These are phyloP conservation scores for Ophioceras dolichostomum DNA, from an alignment of 2,329 filamentous ascomycete species.

Conservation along the genomic window DNA sequence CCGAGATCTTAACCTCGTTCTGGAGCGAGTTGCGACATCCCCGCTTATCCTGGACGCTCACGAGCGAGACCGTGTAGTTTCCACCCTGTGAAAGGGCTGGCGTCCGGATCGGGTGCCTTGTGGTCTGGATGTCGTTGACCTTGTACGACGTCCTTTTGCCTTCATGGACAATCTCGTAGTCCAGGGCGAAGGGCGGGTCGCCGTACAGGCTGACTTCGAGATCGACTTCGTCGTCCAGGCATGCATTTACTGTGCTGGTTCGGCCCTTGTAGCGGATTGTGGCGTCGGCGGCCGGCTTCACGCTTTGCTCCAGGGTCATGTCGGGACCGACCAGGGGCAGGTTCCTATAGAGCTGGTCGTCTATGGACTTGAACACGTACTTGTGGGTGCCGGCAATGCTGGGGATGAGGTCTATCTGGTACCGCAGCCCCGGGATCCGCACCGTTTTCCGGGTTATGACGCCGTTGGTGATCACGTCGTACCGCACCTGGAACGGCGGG, in stretches of 20 bases:
- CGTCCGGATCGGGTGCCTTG: slow-evolving; percentile 62
- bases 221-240: slow-evolving; percentile 69
- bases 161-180: slow-evolving; percentile 87
- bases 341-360: slow-evolving; percentile 68
- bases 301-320: slow-evolving; percentile 68
- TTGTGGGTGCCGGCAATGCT: slow-evolving; percentile 71
- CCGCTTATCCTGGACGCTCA: slow-evolving; percentile 73
- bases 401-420: slow-evolving; percentile 77
- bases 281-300: slow-evolving; percentile 85
- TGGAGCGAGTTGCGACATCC: slow-evolving; percentile 80
- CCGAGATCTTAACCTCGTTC: slow-evolving; percentile 73
- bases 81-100: slow-evolving; percentile 66
- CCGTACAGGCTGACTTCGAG: slow-evolving; percentile 63
- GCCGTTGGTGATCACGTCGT: slow-evolving; percentile 56
- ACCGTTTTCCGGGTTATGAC: slow-evolving; percentile 42
- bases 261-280: slow-evolving; percentile 40
- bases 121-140: slow-evolving; percentile 48
- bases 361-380: slow-evolving; percentile 72
- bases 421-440: slow-evolving; percentile 56
- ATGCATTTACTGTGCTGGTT: slow-evolving; percentile 49
- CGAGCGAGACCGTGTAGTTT: slow-evolving; percentile 78
- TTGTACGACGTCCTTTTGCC: slow-evolving; percentile 67
- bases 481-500: slow-evolving; percentile 77
- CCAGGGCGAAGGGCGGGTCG: slow-evolving; percentile 75
- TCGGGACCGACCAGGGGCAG: slow-evolving; percentile 48